These are phyloP conservation scores for Penicillium sp. DNA, from an alignment of 2,329 filamentous ascomycete genomes.

Conservation along the genomic window DNA sequence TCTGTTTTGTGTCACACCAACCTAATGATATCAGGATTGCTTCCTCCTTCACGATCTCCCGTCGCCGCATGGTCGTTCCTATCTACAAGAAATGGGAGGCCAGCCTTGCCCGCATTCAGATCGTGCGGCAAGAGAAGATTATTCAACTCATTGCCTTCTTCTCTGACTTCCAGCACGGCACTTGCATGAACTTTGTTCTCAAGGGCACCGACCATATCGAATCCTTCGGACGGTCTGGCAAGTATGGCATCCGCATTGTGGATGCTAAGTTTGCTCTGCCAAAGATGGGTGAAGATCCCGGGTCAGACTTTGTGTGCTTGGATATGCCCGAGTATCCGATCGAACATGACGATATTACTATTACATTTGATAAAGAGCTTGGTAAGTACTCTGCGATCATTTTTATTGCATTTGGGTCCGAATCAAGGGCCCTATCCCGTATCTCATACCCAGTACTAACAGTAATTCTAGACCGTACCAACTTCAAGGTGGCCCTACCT, in stretches of 20 bases:
- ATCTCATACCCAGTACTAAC: background rate
- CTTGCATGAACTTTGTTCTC: conserved; percentile 85
- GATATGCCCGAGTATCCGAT: conserved; percentile 87
- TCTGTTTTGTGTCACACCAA: background rate
- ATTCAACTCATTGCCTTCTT: conserved; percentile 84
- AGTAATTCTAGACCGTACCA: conserved; percentile 38
- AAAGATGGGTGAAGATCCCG: conserved; percentile 54
- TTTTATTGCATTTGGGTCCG: background rate
- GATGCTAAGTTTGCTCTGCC: conserved; percentile 91
- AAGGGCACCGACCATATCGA: conserved; percentile 85
- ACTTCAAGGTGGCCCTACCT: conserved; percentile 44
- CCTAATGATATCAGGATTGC: conserved; percentile 56
- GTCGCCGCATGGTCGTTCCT: conserved; percentile 84
- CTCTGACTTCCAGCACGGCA: conserved; percentile 81
- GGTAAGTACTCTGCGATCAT: conserved; percentile 58
- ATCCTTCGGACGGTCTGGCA: conserved; percentile 64
- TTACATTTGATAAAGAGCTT: conserved; percentile 78
- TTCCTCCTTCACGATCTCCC: conserved; percentile 75
- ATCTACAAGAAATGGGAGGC: conserved; percentile 96
- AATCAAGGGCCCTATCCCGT: background rate
- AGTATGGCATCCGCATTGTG: conserved; percentile 75
- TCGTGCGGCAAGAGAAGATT: conserved; percentile 75
- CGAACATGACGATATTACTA: conserved; percentile 88
- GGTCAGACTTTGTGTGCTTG: conserved; percentile 77
- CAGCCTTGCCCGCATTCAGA: conserved; percentile 74